A percentile compares a stretch with the other conserved stretches of the same genome.
These are phyloP conservation scores for Aristolochia fimbriata DNA, from an alignment of 164 flowering plant genomes.

Conservation along the genomic window DNA sequence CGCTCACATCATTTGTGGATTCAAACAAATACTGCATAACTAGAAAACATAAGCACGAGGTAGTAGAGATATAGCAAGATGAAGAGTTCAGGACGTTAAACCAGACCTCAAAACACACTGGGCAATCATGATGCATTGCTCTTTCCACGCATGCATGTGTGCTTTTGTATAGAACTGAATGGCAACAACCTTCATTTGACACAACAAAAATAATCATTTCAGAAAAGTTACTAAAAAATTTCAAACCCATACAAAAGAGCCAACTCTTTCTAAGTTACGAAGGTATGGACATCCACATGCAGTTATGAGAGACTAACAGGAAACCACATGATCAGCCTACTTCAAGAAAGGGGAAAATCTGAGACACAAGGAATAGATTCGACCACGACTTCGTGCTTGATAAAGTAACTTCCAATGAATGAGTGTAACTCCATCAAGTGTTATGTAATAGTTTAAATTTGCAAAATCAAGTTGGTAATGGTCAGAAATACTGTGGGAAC, in stretches of 20 bases:
- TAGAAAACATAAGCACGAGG: neutral
- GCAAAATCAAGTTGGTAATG: too few species aligned
- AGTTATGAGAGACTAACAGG: too few species aligned
- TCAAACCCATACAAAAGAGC: too few species aligned
- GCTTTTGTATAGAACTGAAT: constrained; percentile 48
- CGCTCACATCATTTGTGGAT: constrained; percentile 52
- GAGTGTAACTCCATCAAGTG: too few species aligned
- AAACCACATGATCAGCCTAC: too few species aligned
- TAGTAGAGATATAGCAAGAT: neutral
- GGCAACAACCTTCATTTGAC: constrained; percentile 64
- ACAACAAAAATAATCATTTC: neutral
- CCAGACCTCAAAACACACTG: constrained; percentile 90
- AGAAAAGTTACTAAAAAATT: neutral
- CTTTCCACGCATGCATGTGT: constrained; percentile 91
- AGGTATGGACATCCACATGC: too few species aligned
- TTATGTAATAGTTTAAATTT: too few species aligned
- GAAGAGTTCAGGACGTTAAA: neutral
- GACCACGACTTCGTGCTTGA: too few species aligned
- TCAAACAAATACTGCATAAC: constrained; percentile 70
- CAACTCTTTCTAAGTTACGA: too few species aligned
- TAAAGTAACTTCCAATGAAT: too few species aligned
- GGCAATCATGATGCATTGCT: constrained; percentile 97
- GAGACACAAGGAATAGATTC: too few species aligned
- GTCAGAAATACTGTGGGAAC: neutral
- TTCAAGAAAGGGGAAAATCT: too few species aligned